Evolutionary conservation across 2,329 filamentous ascomycete species (phyloP).

Genomic region (Aurifilum marmelostoma): DNA sequence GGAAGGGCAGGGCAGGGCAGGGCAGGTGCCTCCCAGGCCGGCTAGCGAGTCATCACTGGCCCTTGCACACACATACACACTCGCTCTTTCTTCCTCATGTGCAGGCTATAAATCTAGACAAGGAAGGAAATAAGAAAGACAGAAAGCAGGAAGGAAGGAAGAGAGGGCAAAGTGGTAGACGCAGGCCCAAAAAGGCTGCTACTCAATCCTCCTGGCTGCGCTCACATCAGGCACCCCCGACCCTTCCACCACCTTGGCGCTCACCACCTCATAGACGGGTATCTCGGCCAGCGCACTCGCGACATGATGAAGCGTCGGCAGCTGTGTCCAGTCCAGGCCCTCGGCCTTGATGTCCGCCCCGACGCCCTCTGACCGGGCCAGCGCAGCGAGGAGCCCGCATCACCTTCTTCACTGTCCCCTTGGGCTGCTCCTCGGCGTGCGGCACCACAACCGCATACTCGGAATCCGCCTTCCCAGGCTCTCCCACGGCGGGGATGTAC

Average conservation of each 20-base stretch:
- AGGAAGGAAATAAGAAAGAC: no score
- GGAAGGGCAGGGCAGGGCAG: no score
- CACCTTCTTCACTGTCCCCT: constrained; percentile 39
- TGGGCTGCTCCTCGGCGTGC: constrained; percentile 39
- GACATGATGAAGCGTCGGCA: constrained; percentile 66
- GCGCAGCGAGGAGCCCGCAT: constrained; percentile 36
- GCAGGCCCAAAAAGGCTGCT: no score
- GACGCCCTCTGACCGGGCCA: constrained; percentile 15
- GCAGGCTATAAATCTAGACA: no score
- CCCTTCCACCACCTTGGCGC: constrained; percentile 59
- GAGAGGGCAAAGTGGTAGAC: no score
- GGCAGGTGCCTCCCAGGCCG: no score
- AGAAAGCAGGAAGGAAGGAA: no score
- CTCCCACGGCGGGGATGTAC: constrained; percentile 26
- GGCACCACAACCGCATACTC: constrained; percentile 53
- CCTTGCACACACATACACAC: no score
- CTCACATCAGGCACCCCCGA: constrained; percentile 30
- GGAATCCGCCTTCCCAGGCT: constrained; percentile 49
- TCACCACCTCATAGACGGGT: constrained; percentile 59
- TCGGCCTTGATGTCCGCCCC: constrained; percentile 51
- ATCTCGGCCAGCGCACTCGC: constrained; percentile 55
- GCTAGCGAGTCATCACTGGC: no score
- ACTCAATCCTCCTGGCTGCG: constrained; percentile 28
- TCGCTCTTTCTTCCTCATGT: no score
- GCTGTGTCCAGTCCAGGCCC: constrained; percentile 52